A percentile compares a stretch with the other conserved stretches of the same genome.
These are phyloP conservation scores for Hypoxylon rickii DNA, from an alignment of 495 filamentous ascomycete genomes.

Conservation along the genomic window DNA sequence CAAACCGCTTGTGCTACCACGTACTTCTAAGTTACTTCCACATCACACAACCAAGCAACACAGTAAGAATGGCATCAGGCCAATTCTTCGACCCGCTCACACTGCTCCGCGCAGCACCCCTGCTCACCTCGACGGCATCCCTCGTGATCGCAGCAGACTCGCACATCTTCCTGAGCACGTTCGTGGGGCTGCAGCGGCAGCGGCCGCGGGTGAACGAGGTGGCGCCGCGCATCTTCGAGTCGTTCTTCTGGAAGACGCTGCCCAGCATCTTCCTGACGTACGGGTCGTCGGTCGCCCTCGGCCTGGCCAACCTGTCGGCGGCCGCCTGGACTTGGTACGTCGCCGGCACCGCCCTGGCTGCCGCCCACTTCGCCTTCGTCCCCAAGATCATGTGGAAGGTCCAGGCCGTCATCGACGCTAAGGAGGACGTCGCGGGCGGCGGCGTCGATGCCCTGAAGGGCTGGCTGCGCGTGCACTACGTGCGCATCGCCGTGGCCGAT, in stretches of 20 bases:
- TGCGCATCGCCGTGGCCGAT: conserved; percentile 28
- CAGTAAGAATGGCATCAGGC: conserved; percentile 42
- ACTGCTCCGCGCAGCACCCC: conserved; percentile 43
- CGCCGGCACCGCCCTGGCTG: conserved; percentile 24
- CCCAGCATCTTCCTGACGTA: conserved; percentile 25
- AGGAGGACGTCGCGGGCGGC: conserved; percentile 16
- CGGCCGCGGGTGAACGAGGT: conserved; percentile 29
- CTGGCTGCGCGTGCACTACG: conserved; percentile 32
- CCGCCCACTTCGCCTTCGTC: conserved; percentile 35
- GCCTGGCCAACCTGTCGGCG: conserved; percentile 28
- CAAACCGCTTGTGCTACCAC: no score
- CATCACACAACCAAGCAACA: neutral
- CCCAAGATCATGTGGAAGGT: conserved; percentile 34
- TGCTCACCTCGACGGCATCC: conserved; percentile 47
- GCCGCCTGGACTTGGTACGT: conserved; percentile 35
- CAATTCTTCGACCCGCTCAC: conserved; percentile 45
- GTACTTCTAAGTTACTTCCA: no score
- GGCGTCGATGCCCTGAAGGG: conserved; percentile 15
- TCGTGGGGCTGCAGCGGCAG: conserved; percentile 15
- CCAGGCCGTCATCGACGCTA: conserved; percentile 25
- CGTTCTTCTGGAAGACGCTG: conserved; percentile 35
- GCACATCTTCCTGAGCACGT: conserved; percentile 38
- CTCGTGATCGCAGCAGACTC: conserved; percentile 43
- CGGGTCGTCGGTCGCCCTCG: conserved; percentile 29
- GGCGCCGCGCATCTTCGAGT: conserved; percentile 36